Percentiles rank a stretch among this genome's conserved stretches.
phyloP scores from a whole-genome alignment of 1,139 yeast species.

The Pichia sp. region DNA sequence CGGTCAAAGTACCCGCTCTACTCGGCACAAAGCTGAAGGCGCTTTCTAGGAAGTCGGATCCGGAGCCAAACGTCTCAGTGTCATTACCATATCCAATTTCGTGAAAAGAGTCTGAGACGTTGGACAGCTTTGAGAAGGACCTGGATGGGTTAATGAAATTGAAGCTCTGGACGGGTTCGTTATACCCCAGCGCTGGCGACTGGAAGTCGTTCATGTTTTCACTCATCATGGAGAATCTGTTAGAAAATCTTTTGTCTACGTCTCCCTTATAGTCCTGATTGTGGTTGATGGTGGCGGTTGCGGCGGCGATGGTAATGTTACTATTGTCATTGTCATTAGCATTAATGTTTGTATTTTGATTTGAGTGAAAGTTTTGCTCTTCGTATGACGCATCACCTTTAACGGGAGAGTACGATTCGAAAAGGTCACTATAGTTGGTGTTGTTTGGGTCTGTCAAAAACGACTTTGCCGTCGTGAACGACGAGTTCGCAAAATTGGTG shows the following conservation, averaged over 20 bases:
- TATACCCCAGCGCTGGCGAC: conserved; percentile 28
- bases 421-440: conserved; percentile 19
- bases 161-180: conserved; percentile 26
- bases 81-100: conserved; percentile 30
- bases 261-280: neutral
- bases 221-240: conserved; percentile 18
- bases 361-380: neutral
- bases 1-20: conserved; percentile 3
- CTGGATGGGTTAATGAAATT: conserved; percentile 22
- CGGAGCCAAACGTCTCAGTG: conserved; percentile 15
- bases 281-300: too few species aligned
- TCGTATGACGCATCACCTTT: neutral
- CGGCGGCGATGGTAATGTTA: neutral
- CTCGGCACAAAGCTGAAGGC: conserved; percentile 21
- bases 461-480: neutral
- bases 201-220: conserved; percentile 11
- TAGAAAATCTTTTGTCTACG: conserved; percentile 8
- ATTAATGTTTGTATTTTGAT: neutral
- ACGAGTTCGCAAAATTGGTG: neutral
- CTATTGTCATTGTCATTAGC: neutral
- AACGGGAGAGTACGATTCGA: conserved; percentile 17
- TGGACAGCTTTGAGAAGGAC: conserved; percentile 14
- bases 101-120: conserved; percentile 20
- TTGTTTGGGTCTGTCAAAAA: neutral
- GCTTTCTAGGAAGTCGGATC: conserved; percentile 1